Base-by-base conservation (phyloP, 768 basidiomycete genomes). In the Macrolepiota fuliginosa region DNA sequence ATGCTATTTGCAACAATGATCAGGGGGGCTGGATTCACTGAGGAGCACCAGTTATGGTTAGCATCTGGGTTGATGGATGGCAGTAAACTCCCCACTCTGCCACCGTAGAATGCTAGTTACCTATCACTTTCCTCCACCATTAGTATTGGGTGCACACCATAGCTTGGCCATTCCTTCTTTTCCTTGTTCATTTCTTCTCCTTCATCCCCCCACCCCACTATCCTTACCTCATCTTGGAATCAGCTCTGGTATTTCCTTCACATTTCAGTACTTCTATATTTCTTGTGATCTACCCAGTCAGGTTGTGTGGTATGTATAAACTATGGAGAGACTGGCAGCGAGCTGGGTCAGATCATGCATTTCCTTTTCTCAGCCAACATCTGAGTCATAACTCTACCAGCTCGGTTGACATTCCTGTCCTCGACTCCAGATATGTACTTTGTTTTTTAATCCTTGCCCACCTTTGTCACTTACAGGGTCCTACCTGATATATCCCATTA, bases 1-100 rank as follows among this genome's bases (percentile, higher is more conserved):
- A 72, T 81, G 46, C 83, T 88, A 61, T 87, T 93, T 71, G 91
- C 87, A 11, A 77, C 84, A 62, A 85, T 96, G 77, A 73, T 96
- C 61, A 87, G 83, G 71, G 88, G 86, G 32, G 83, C 89, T n/a
- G 81, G 79, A 25, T 74, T 95, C 68, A 85, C 89, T 64, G 83
- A 85, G 63, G 86, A 84, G 63, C 78, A 80, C 55, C 79, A 80
- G 52, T 72, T 74, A 58, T 83, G 81, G 49, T 76, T 92, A 58
- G 82, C 84, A 36, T 76, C 80, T 51, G 90, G 89, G 77, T 86
- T 84, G 32, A 69, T 73, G 76, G 85, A 87, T 65, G 76, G 79
- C 58, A 83, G 84, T 68, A 83, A 80, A 71, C 79, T 91, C 70
- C 77, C 88, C 68, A 74, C 69, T 64, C 78, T 89, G 46, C 73